These are phyloP conservation scores for Lagenaria siceraria DNA, from an alignment of 306 rosid genomes.

Conservation along the genomic window DNA sequence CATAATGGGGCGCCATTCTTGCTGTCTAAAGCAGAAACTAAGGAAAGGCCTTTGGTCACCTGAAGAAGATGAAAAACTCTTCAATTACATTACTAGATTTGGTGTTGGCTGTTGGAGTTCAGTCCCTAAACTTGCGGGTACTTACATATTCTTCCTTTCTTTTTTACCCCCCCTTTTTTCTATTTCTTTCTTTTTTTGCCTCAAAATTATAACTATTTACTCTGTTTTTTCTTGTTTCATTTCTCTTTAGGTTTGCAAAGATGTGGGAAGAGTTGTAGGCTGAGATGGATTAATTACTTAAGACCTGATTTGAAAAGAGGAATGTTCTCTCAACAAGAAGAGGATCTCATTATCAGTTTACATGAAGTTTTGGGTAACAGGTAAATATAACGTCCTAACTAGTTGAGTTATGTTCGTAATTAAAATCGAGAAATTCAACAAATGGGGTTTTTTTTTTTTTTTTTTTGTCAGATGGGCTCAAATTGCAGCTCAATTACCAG, in stretches of 20 bases:
- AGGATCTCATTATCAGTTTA: constrained; percentile 65
- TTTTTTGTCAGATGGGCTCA: constrained; percentile 79
- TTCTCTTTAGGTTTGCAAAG: constrained; percentile 54
- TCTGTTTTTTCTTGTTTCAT: not conserved
- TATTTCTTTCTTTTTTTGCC: too few relatives aligned
- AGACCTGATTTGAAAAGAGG: constrained; percentile 96
- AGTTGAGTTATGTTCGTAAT: not conserved
- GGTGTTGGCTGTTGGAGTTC: constrained; percentile 99
- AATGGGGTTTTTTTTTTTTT: not conserved
- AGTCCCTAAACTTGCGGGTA: constrained; percentile 89
- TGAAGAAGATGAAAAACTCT: constrained; percentile 89
- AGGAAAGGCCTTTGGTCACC: constrained; percentile 96
- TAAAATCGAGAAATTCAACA: not conserved
- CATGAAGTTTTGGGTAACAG: constrained; percentile 84
- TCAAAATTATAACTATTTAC: not conserved
- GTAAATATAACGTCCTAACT: constrained; percentile 16
- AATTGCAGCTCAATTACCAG: constrained; percentile 90
- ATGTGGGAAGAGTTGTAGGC: constrained; percentile 90
- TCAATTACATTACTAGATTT: constrained; percentile 67
- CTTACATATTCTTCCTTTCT: too few relatives aligned
- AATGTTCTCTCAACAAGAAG: constrained; percentile 82
- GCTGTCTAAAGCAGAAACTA: constrained; percentile 68
- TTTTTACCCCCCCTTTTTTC: not conserved
- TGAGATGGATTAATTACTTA: constrained; percentile 86
- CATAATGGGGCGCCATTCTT: constrained; percentile 87